phyloP scores from a whole-genome alignment of 768 basidiomycete species.

The Chalciporus pseudorubinellus region DNA sequence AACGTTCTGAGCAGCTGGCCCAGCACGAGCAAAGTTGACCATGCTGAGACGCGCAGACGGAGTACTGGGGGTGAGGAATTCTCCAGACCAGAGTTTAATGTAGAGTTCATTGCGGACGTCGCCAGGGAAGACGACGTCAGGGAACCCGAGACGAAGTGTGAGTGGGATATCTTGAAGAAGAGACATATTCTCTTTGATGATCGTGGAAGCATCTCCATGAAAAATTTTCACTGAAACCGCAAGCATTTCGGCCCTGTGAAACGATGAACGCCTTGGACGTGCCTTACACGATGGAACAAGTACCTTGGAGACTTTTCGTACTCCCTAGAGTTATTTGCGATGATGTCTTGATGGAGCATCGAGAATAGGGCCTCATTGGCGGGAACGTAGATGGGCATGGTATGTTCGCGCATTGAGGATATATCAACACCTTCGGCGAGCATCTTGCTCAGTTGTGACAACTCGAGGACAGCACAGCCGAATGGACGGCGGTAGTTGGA shows the following conservation, averaged over 20 bases:
- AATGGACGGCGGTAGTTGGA: conserved; percentile 79
- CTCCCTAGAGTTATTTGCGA: conserved; percentile 72
- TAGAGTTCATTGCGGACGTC: conserved; percentile 93
- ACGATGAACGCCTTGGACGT: conserved; percentile 1
- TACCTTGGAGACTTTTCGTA: conserved; percentile 82
- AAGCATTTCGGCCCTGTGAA: conserved; percentile 75
- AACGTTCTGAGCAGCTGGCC: conserved; percentile 53
- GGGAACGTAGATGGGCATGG: conserved; percentile 86
- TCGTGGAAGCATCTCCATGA: conserved; percentile 72
- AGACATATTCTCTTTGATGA: conserved; percentile 82
- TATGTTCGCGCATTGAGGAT: conserved; percentile 66
- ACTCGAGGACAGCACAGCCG: conserved; percentile 91
- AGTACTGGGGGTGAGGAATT: conserved; percentile 62
- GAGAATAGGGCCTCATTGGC: conserved; percentile 83
- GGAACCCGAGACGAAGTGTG: conserved; percentile 87
- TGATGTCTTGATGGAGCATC: conserved; percentile 94
- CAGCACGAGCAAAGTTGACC: conserved; percentile 57
- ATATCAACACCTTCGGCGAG: conserved; percentile 61
- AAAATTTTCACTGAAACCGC: conserved; percentile 85
- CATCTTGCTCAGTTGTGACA: conserved; percentile 72
- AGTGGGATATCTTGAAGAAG: conserved; percentile 78
- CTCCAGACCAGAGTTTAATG: conserved; percentile 93
- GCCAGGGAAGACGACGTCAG: conserved; percentile 93
- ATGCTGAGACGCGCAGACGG: conserved; percentile 57
- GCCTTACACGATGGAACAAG: conserved; percentile 18